Base-by-base conservation (phyloP, 768 basidiomycete species). In the Lepiota venenata region DNA sequence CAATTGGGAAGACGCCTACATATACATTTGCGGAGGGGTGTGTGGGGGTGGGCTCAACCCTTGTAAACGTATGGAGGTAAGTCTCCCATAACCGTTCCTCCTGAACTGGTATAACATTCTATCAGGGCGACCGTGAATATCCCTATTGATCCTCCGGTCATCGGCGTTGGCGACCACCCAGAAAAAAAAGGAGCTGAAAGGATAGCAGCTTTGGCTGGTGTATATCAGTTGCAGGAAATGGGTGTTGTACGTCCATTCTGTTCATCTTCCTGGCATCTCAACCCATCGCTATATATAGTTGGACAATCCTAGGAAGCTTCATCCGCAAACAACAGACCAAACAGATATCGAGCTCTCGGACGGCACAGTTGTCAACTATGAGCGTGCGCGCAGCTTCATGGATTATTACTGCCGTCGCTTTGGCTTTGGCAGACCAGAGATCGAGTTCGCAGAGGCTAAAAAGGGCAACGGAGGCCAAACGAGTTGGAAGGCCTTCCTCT, bases 401-500 rank as follows among this genome's bases (percentile, higher is more conserved):
- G 94, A 95, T 58, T 98, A 89, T 67, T 98, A 98, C 63, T 96
- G 93, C 65, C 80, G 84, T 42, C 77, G 83, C 35, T 97, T 84
- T 66, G 72, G 74, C 21, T 94, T 94, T 63, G 74, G 78, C 9
- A 81, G 80, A 58, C 91, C 92, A 2, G 87, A 89, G 46, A 69
- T 96, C 56, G 75, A 77, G 12, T 87, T 79, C 56, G 68, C 72
- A 1, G 73, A 74, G 58, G 14, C 56, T 8, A 60, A 50, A 27
- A 60, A 64, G 47, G 41, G 61, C 14, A 56, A 54, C 18, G 58
- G 57, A 39, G 41, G 61, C 38, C 69, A 65, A 16, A 61, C 63
- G 21, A 67, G 61, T 5, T 93, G 91, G 90, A 82, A 91, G 60
- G 87, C 87, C 3, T 69, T 83, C 56, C 85, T 95, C 78, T 76